Evolutionary conservation across 257 asterid genomes (phyloP), one percentile per base, ranked within the genome.

Genomic region (Salvia splendens): DNA sequence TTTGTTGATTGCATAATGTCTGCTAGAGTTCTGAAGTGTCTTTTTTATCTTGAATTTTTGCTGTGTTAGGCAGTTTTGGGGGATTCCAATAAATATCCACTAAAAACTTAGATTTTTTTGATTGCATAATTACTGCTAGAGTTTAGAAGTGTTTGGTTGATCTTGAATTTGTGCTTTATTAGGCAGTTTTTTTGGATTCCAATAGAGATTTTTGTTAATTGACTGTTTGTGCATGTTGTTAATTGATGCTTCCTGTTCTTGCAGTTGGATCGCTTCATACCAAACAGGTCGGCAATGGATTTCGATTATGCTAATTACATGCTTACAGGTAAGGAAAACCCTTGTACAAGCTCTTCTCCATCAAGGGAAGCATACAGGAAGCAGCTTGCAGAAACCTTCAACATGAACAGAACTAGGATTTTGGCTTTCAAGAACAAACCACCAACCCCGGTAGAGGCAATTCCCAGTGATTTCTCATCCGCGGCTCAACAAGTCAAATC

Each of bases 251-350:
- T 24, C 30, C 30, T 24, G 30, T 54, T 28, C 40, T 7, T 54
- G 46, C 87, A 91, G 99, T 78, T 90, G 89, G 99, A 93, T 70
- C 88, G 99, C 57, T 93, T 93, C 85, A 93, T 93, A 46, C 99
- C 99, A 4, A 94, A 94, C 57, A 84, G 97, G 71, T 94, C 97
- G 2, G 99, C 97, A 0, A 94, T 94, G 87, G 97, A 93, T 70
- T 82, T 89, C 9, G 97, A 88, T 56, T 93, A 79, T 38, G 98
- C 96, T 0, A 95, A 85, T 70, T 86, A 78, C 86, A 93, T 93
- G 97, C 85, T 93, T 12, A 89, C 97, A 4, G 95, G 86, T 64
- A 78, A 92, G 96, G 94, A 87, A 78, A 90, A 86, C 40, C 95
- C 98, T 3, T 72, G 86, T n/a, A 75, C 45, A 8, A 69, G 42